A percentile compares a stretch with the other conserved stretches of the same genome.
Conservation (phyloP, 345 rosid genomes). For the Salix viminalis region DNA sequence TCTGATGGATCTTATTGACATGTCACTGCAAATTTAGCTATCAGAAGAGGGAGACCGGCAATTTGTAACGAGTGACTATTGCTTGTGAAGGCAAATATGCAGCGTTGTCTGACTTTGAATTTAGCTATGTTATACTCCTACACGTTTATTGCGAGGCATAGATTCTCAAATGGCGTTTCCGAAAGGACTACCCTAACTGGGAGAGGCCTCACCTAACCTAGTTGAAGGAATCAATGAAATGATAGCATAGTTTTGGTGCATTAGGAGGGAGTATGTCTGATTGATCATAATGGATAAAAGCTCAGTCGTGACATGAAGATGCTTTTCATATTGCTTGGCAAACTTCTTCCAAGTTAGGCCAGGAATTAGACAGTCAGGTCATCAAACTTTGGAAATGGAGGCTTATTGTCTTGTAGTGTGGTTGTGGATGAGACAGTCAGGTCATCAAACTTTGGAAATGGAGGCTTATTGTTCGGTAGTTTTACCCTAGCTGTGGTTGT, state of each 20-base stretch:
- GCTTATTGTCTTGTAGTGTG: too few relatives aligned
- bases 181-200: not conserved
- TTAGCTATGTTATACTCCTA: not conserved
- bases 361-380: constrained; percentile 8
- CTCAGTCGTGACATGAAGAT: not conserved
- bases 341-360: constrained; percentile 21
- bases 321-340: not conserved
- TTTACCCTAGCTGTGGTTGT: too few relatives aligned
- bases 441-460: not conserved
- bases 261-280: not conserved
- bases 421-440: not conserved
- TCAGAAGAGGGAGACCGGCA: not conserved
- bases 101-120: not conserved
- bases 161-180: not conserved
- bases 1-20: too few relatives aligned
- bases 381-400: not conserved
- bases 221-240: not conserved
- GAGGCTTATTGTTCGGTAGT: too few relatives aligned
- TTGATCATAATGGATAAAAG: not conserved
- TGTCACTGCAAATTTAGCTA: not conserved
- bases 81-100: not conserved
- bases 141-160: not conserved
- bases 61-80: not conserved
- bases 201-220: not conserved
- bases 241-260: not conserved